Base-by-base conservation (phyloP, 2,329 filamentous ascomycete genomes). In the Stylonectria norvegica region DNA sequence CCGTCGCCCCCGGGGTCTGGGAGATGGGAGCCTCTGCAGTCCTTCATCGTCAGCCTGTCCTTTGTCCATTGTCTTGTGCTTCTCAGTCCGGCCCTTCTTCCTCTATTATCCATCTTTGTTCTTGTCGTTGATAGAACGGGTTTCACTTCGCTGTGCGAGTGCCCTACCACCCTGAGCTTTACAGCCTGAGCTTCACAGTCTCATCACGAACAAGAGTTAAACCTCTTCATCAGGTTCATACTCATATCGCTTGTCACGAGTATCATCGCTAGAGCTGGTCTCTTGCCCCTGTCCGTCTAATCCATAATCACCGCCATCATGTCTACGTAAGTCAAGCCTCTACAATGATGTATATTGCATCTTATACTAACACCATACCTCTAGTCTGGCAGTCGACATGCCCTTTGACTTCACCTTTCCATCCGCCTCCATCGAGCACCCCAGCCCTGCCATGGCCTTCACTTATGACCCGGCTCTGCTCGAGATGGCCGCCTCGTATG, bases 401-500 rank as follows among this genome's bases (percentile, higher is more conserved):
- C 67, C 77, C 43, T 81, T 81, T 61, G 75, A 80, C 65, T 81
- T 81, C 64, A 69, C 66, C 48, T 81, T 78, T 55, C 71, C 73
- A 25, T 58, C 58, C 14, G 56, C 57, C 43, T 59, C 58, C 11
- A 56, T 63, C 25, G 59, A 60, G 48, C 55, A 55, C 33, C 56
- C 58, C 40, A 51, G 53, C 27, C 58, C 59, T 10, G 19, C 37
- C 40, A 52, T 62, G 52, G 48, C 48, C 56, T 78, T 72, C 59
- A 67, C 69, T 45, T 80, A 79, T 64, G 76, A 81, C 53, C 65
- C 73, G 31, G 71, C 75, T 40, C 65, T 81, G 42, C 67, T 79
- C 49, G 74, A 79, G 50, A 70, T 79, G 45, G 68, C 76, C 17
- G 78, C 67, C 62, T 62, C 63, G 34, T 48, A 52, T 42, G 50